Base-by-base conservation (phyloP, 2,329 filamentous ascomycete genomes). In the Paraconiothyrium sp. region DNA sequence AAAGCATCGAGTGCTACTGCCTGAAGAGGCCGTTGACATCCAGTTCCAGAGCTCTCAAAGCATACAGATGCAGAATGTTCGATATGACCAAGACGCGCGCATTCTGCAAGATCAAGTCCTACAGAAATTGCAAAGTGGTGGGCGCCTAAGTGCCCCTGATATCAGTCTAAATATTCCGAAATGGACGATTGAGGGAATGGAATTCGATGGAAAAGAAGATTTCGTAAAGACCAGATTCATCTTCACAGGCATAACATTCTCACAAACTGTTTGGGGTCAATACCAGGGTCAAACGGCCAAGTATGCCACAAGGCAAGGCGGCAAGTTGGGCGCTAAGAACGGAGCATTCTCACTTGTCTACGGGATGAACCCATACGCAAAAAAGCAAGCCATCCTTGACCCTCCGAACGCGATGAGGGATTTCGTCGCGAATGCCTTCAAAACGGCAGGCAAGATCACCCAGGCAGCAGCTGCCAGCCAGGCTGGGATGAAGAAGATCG, bases 1-100 rank as follows among this genome's bases (percentile, higher is more conserved):
- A 3, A 41, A 64, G 4, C 68, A 74, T 46, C 68, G 76, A 48
- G 73, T 77, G 1, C 62, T 78, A 1, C 68, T 78, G 13, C 77
- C 77, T 0, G 66, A 72, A 27, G 61, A 69, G 49, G 66, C 70
- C 4, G 55, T 62, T 4, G 77, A 79, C 48, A 48, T 79, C 10
- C 69, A 71, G 1, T 77, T 78, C 59, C 44, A 57, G 14, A 61
- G 54, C 16, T 59, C 62, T 9, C 65, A 68, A 24, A 62, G 57
- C 4, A 30, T 78, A 20, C 56, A 55, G 9, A 58, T 74, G 27
- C 35, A 48, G 20, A 59, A 57, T 22, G 57, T 59, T 2, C 39
- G 63, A 32, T 44, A 61, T 1, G 61, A 71, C 20, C 50, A 59
- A 20, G 62, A 64, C 20, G 55, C 78, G 2, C 43, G 62, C 16